A percentile compares a stretch with the other conserved stretches of the same genome.
Conservation (phyloP, 257 asterid species). For the Thymus mandschuricus region DNA sequence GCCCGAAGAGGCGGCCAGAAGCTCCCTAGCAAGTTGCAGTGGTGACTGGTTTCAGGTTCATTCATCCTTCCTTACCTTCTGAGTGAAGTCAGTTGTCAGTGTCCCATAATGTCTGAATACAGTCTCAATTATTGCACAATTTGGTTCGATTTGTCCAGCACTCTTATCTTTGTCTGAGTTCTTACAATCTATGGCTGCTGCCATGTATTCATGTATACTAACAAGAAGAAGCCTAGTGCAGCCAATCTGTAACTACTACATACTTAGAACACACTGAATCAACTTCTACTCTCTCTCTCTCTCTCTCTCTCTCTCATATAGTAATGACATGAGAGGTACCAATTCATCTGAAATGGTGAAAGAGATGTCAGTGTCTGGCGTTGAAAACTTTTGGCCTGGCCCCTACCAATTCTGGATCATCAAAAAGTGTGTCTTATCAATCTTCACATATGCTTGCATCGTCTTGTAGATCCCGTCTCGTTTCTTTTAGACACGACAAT, state of each 20-base stretch:
- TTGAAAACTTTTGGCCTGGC: background rate
- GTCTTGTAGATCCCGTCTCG: too few species aligned
- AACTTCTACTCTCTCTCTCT: background rate
- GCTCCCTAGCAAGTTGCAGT: background rate
- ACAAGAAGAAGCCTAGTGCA: slow-evolving; percentile 18
- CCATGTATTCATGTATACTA: slow-evolving; percentile 16
- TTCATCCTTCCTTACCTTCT: background rate
- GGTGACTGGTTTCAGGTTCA: slow-evolving; percentile 1
- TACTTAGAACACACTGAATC: background rate
- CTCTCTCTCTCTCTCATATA: background rate
- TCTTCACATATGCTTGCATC: too few species aligned
- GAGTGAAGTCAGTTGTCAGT: slow-evolving; percentile 28
- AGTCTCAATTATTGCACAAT: background rate
- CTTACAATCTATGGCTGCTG: background rate
- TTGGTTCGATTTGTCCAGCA: slow-evolving; percentile 16
- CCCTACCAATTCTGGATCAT: too few species aligned
- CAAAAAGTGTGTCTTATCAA: slow-evolving; percentile 13
- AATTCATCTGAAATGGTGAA: slow-evolving; percentile 10
- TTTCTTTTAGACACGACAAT: too few species aligned
- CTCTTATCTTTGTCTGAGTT: slow-evolving; percentile 23
- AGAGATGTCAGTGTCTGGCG: too few species aligned
- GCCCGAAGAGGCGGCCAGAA: slow-evolving; percentile 35
- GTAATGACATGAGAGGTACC: slow-evolving; percentile 9
- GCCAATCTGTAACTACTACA: slow-evolving; percentile 8
- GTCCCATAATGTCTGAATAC: background rate